Evolutionary conservation across 2,329 filamentous ascomycete species (phyloP).

Genomic region (Aspergillus versicolor): DNA sequence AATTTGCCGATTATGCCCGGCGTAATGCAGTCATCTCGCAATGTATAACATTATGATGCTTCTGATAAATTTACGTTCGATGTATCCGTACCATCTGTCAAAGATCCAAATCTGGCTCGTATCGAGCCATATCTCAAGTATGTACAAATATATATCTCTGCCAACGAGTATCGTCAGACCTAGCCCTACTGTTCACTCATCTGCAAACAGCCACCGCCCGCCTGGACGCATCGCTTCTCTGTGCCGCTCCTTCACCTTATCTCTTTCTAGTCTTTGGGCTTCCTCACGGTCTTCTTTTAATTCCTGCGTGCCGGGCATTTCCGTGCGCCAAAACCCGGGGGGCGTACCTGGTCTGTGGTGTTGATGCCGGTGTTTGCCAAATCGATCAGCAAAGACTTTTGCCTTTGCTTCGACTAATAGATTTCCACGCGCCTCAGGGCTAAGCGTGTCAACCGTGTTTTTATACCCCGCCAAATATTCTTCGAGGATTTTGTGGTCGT

Average conservation of each 20-base stretch:
- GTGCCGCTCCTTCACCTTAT: conserved; percentile 70
- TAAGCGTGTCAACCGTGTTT: conserved; percentile 49
- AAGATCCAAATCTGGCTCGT: neutral
- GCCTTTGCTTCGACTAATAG: conserved; percentile 75
- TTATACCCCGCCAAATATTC: conserved; percentile 54
- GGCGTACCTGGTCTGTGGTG: conserved; percentile 72
- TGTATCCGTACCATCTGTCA: no score
- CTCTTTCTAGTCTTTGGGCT: conserved; percentile 62
- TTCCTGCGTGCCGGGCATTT: conserved; percentile 89
- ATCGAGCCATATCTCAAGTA: neutral
- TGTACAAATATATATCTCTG: neutral
- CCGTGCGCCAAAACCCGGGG: conserved; percentile 85
- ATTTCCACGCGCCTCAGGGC: conserved; percentile 60
- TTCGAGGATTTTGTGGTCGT: conserved; percentile 41
- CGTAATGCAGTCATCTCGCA: neutral
- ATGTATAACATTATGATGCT: neutral
- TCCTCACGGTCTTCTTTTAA: conserved; percentile 63
- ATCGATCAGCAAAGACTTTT: conserved; percentile 68
- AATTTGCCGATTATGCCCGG: no score
- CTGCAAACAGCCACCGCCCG: conserved; percentile 77
- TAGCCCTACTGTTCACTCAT: conserved; percentile 56
- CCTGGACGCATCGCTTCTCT: conserved; percentile 75
- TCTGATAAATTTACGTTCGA: neutral
- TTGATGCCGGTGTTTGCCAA: conserved; percentile 74
- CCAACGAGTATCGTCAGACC: neutral